A percentile compares a stretch with the other conserved stretches of the same genome.
These are phyloP conservation scores for Hydrangea macrophylla DNA, from an alignment of 148 eudicot species.

Conservation along the genomic window DNA sequence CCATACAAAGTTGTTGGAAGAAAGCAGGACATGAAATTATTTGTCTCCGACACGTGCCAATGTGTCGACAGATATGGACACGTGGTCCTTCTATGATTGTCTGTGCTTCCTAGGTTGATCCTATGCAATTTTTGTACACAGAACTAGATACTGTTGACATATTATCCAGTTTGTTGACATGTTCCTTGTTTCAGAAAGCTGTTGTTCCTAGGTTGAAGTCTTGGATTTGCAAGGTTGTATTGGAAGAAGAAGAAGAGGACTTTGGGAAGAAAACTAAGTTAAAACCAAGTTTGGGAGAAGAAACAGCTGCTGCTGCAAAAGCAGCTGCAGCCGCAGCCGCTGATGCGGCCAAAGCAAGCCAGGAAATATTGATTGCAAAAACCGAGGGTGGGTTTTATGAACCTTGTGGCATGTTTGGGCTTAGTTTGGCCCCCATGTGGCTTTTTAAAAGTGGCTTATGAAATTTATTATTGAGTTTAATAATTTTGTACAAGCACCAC, in stretches of 20 bases:
- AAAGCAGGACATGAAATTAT: no score
- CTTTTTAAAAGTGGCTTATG: no score
- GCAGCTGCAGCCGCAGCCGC: conserved; percentile 87
- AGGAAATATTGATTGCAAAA: conserved; percentile 70
- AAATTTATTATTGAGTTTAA: no score
- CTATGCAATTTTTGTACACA: conserved; percentile 2
- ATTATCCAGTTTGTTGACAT: conserved; percentile 11
- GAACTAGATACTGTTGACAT: neutral
- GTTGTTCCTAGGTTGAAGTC: conserved; percentile 80
- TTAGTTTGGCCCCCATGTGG: no score
- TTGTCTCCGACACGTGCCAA: no score
- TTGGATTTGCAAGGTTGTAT: conserved; percentile 80
- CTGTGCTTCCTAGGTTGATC: no score
- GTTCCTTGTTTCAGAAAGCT: conserved; percentile 47
- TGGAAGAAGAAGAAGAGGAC: conserved; percentile 53
- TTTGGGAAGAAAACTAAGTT: conserved; percentile 19
- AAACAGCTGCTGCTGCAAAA: conserved; percentile 91
- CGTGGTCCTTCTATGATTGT: no score
- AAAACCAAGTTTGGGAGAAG: conserved; percentile 67
- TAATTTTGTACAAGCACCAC: no score
- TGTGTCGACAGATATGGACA: no score
- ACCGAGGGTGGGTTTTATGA: conserved; percentile 63
- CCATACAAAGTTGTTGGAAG: no score
- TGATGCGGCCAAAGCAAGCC: conserved; percentile 81
- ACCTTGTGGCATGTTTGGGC: no score